phyloP scores from a whole-genome alignment of 352 stramenopile genomes.

The Blastocystis sp. region DNA sequence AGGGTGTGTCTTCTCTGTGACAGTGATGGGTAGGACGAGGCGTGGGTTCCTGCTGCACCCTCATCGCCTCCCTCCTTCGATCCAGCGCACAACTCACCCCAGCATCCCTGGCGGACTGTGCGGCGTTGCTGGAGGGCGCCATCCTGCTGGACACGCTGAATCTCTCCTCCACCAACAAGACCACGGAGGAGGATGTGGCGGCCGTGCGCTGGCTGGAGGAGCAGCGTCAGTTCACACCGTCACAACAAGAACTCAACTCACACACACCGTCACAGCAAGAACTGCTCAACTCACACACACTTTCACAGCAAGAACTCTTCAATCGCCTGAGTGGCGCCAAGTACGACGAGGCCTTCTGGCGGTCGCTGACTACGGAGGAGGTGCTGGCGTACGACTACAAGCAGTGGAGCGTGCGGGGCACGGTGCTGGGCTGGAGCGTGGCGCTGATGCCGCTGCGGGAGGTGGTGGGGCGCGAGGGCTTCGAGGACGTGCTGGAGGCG shows the following conservation, averaged over 20 bases:
- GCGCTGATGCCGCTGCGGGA: background rate
- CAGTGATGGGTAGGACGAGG: background rate
- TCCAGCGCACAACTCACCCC: background rate
- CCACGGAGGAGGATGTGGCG: background rate
- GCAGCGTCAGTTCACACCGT: background rate
- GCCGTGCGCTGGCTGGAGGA: slow-evolving; percentile 17
- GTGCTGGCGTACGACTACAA: slow-evolving; percentile 42
- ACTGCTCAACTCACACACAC: no score
- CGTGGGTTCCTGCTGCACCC: slow-evolving; percentile 51
- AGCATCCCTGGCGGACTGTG: background rate
- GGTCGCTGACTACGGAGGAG: background rate
- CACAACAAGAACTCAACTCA: background rate
- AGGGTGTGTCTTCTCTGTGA: background rate
- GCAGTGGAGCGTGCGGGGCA: background rate
- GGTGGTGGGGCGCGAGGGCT: background rate
- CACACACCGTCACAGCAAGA: no score
- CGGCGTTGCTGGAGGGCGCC: background rate
- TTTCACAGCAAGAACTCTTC: background rate
- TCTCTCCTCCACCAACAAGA: slow-evolving; percentile 27
- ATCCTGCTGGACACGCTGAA: slow-evolving; percentile 62
- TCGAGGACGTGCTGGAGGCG: background rate
- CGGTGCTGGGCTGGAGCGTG: slow-evolving; percentile 30
- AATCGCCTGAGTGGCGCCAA: background rate
- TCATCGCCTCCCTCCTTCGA: slow-evolving; percentile 1
- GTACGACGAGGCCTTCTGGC: slow-evolving; percentile 31